Base-by-base conservation (phyloP, 257 asterid species). In the Solanum gandarillasii region DNA sequence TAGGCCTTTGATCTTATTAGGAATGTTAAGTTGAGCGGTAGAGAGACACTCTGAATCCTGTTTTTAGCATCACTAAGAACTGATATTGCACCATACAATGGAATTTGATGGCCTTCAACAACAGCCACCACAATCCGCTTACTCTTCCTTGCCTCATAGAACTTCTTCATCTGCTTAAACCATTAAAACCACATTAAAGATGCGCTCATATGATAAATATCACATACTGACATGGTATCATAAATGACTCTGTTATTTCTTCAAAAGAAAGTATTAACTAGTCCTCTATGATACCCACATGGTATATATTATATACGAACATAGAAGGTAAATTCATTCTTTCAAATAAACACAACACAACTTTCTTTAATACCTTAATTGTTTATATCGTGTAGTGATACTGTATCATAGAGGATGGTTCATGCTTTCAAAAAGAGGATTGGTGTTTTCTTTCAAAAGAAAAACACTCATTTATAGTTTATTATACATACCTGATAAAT, bases 41-140 rank as follows among this genome's bases (percentile, higher is more conserved):
- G 97, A 0, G 93, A 48, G 60, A 90, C 86, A 62, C 88, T 90
- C 82, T 91, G 94, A 9, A 72, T 87, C 32, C 88, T 94, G 36
- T 84, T 89, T 87, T 83, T 92, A 79, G 89, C 91, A 46, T 89
- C 88, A 27, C 32, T 89, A 41, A 94, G 88, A 21, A 89, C 27
- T 1, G 98, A 96, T 60, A 96, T 90, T 41, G 98, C 98, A 10
- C 99, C 99, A 48, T 96, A 95, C 7, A 95, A 95, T 2, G 99
- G 99, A 88, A 96, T 95, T 87, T 96, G 99, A 60, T 92, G 87
- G 23, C 97, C 98, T 76, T 86, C 88, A 38, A 96, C 90, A 74
- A 91, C 90, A 1, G 92, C 92, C 20, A 89, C 86, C 88, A 94
- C 91, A n/a, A 84, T 93, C 55, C 93, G 87, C 83, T 88, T 89